A percentile compares a stretch with the other conserved stretches of the same genome.
Evolutionary conservation across 139 green algal genomes (phyloP).

Genomic region (Picocystis salinarum): DNA sequence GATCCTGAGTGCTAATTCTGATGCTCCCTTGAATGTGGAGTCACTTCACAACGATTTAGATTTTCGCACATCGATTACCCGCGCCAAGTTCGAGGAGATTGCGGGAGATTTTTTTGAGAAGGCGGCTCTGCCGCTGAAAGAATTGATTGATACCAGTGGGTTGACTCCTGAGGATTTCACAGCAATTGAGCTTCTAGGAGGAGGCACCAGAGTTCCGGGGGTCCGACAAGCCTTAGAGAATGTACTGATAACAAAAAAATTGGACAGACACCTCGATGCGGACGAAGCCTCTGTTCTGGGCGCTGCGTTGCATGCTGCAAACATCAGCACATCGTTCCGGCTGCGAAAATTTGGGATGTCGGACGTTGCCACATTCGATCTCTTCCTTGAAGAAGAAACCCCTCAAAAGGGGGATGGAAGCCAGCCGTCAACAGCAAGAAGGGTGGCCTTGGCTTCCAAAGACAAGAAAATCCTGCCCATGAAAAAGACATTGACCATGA

Average conservation of each 20-base stretch:
- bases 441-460: no score
- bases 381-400: no score
- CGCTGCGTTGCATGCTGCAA: conserved; percentile 78
- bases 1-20: conserved; percentile 83
- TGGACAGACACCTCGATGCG: conserved; percentile 75
- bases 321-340: conserved; percentile 87
- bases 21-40: conserved; percentile 72
- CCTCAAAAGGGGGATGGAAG: no score
- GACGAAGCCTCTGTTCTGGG: conserved; percentile 89
- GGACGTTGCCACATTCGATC: conserved; percentile 58
- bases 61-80: conserved; percentile 44
- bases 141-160: conserved; percentile 25
- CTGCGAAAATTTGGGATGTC: conserved; percentile 82
- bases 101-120: conserved; percentile 46
- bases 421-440: no score
- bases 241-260: conserved; percentile 2
- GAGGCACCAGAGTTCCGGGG: conserved; percentile 56
- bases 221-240: conserved; percentile 24
- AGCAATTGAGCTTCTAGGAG: conserved; percentile 68
- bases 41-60: conserved; percentile 72
- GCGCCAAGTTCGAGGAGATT: conserved; percentile 61
- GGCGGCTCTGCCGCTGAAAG: conserved; percentile 28
- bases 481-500: no score
- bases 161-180: conserved; percentile 40
- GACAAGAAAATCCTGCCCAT: no score